Percentiles rank a stretch among this genome's conserved stretches.
Conservation (phyloP, 495 filamentous ascomycete genomes). For the Aspergillus steynii region DNA sequence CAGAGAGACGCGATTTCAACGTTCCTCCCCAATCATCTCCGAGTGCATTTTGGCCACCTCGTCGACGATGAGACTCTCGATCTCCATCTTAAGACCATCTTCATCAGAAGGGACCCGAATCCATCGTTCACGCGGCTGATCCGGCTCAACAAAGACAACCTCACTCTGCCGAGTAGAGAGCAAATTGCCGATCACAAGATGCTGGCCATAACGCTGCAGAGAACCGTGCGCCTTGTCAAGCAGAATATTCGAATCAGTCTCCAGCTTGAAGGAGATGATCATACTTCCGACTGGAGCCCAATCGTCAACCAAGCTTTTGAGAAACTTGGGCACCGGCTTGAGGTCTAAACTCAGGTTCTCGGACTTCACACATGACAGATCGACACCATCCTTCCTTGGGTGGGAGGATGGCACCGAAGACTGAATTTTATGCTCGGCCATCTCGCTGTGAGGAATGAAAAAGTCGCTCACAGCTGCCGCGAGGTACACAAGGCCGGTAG, state of each 20-base stretch:
- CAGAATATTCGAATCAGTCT: constrained; percentile 85
- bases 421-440: constrained; percentile 98
- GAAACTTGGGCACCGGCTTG: constrained; percentile 95
- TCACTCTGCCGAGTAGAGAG: constrained; percentile 92
- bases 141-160: constrained; percentile 84
- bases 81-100: constrained; percentile 54
- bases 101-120: constrained; percentile 63
- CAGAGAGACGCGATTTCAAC: no score
- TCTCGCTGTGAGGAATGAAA: constrained; percentile 85
- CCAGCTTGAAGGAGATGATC: constrained; percentile 98
- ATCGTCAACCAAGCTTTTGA: constrained; percentile 87
- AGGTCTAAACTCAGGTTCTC: constrained; percentile 83
- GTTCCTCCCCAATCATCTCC: constrained; percentile 43
- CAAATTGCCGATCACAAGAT: constrained; percentile 93
- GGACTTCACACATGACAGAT: constrained; percentile 38
- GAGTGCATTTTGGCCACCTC: constrained; percentile 72
- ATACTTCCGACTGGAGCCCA: constrained; percentile 90
- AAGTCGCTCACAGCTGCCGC: constrained; percentile 96
- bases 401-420: constrained; percentile 56
- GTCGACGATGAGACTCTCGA: constrained; percentile 86
- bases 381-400: constrained; percentile 21
- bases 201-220: constrained; percentile 85
- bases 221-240: constrained; percentile 88
- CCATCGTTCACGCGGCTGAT: constrained; percentile 67
- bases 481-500: constrained; percentile 82